Evolutionary conservation across 2,329 filamentous ascomycete species (phyloP).

Genomic region (Alternaria brassicae): DNA sequence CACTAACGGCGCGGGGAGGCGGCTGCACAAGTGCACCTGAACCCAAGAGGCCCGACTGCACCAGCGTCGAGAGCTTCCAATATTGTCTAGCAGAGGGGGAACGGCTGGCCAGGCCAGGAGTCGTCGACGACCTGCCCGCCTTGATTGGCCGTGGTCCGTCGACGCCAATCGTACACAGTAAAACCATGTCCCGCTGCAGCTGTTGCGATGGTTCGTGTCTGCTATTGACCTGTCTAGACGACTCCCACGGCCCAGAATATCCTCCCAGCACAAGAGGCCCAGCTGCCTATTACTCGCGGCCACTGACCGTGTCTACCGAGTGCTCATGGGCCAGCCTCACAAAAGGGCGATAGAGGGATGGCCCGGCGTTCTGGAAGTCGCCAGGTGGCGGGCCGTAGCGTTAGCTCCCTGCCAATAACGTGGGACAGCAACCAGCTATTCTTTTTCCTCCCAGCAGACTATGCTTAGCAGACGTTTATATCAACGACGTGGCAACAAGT

Average conservation of each 20-base stretch:
- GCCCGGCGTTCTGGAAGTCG: constrained; percentile 15
- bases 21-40: constrained; percentile 16
- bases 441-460: neutral
- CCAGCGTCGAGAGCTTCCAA: neutral
- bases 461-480: neutral
- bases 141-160: neutral
- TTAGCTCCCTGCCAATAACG: constrained; percentile 24
- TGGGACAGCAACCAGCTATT: constrained; percentile 2
- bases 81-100: neutral
- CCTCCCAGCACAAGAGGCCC: no score
- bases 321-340: constrained; percentile 4
- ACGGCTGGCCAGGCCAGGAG: constrained; percentile 2
- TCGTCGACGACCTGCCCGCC: neutral
- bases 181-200: neutral
- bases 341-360: constrained; percentile 2
- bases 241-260: no score
- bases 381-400: constrained; percentile 25
- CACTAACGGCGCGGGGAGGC: constrained; percentile 21
- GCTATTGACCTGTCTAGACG: neutral
- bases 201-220: neutral
- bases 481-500: neutral
- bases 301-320: neutral
- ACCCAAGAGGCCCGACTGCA: neutral
- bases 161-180: neutral
- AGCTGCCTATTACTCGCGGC: constrained; percentile 5